Conservation (phyloP, 129 eudicot genomes). For the Artemisia argyi region DNA sequence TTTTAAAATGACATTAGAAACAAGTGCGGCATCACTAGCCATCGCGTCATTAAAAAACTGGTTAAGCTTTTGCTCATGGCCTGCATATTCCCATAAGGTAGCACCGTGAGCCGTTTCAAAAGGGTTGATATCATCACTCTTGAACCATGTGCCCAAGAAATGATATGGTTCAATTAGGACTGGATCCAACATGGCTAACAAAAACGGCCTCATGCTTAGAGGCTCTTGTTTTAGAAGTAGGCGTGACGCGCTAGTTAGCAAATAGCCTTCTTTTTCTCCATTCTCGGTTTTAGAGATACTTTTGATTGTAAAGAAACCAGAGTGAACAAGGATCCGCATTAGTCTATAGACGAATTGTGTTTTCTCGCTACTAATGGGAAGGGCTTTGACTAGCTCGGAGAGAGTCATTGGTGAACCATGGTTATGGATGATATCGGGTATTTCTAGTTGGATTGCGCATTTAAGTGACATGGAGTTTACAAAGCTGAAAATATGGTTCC, state of each 20-base stretch:
- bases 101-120: conserved; percentile 33
- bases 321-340: conserved; percentile 36
- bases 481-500: conserved; percentile 38
- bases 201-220: conserved; percentile 19
- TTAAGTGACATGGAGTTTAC: conserved; percentile 42
- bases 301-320: conserved; percentile 27
- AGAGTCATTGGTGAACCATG: no score
- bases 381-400: background rate
- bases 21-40: conserved; percentile 37
- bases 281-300: background rate
- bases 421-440: conserved; percentile 15
- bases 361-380: conserved; percentile 23
- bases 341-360: conserved; percentile 19
- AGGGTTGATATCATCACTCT: background rate
- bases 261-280: conserved; percentile 21
- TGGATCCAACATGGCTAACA: conserved; percentile 19
- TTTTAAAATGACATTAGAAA: conserved; percentile 12
- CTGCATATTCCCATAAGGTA: conserved; percentile 25
- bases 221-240: conserved; percentile 34
- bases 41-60: conserved; percentile 29
- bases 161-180: conserved; percentile 16
- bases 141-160: conserved; percentile 24
- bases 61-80: conserved; percentile 13
- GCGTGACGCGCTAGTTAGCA: conserved; percentile 31
- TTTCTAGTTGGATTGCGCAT: conserved; percentile 39